These are phyloP conservation scores for slime mould (Dictyostelium discoideum) DNA, from an alignment of 78 protist species.

Conservation along the genomic window dicty_2.7 NC_007088.5:4201001-4201500, in stretches of 20 bases:
- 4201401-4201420: background rate
- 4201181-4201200: no score
- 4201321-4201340: background rate
- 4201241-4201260: slow-evolving; percentile 3
- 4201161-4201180: no score
- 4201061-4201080: background rate
- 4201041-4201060: background rate
- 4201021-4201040: background rate
- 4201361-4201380: background rate
- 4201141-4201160: no score
- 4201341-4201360: background rate
- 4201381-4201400: background rate
- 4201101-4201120: no score
- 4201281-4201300: background rate
- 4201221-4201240: background rate
- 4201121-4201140: no score
- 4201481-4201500: background rate
- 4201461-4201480: background rate
- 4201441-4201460: background rate
- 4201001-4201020: background rate
- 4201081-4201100: no score
- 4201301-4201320: background rate
- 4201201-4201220: background rate
- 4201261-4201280: background rate
- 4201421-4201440: background rate